phyloP scores from a whole-genome alignment of 192 early-diverging fungal species.

The Jimgerdemannia lactiflua region DNA sequence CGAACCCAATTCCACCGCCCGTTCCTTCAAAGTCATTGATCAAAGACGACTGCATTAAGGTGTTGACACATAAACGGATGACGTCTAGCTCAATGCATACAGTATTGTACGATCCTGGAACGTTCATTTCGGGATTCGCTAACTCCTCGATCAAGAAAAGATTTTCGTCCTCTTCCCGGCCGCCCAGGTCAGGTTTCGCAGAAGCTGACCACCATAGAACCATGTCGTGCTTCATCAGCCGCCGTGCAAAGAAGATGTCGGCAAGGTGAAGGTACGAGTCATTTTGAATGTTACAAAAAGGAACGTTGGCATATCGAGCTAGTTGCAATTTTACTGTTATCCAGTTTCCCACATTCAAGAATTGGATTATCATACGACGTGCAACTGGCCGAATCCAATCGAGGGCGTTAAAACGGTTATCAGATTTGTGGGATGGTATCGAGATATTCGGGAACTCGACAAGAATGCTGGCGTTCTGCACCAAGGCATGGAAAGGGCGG shows the following conservation, averaged over 20 bases:
- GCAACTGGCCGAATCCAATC: conserved; percentile 80
- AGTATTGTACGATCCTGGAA: conserved; percentile 72
- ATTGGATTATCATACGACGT: conserved; percentile 73
- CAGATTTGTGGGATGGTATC: conserved; percentile 68
- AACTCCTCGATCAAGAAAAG: conserved; percentile 47
- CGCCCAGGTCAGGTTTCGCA: conserved; percentile 83
- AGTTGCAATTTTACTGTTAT: conserved; percentile 70
- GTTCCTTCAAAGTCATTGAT: conserved; percentile 80
- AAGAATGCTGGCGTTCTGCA: conserved; percentile 47
- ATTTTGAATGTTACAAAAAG: conserved; percentile 85
- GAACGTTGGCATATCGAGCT: conserved; percentile 80
- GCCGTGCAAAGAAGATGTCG: conserved; percentile 83
- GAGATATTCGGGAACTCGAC: conserved; percentile 68
- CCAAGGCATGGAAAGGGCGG: conserved; percentile 17
- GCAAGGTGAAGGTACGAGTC: conserved; percentile 80
- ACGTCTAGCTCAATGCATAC: conserved; percentile 86
- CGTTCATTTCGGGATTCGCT: conserved; percentile 70
- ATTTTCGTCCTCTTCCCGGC: conserved; percentile 79
- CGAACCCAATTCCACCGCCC: conserved; percentile 32
- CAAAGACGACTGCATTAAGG: conserved; percentile 69
- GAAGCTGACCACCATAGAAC: conserved; percentile 90
- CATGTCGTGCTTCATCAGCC: conserved; percentile 73
- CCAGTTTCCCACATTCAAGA: conserved; percentile 72
- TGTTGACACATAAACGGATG: conserved; percentile 77
- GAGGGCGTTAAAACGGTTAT: conserved; percentile 71